Base-by-base conservation (phyloP, 148 eudicot species). In the Rhododendron simsii region DNA sequence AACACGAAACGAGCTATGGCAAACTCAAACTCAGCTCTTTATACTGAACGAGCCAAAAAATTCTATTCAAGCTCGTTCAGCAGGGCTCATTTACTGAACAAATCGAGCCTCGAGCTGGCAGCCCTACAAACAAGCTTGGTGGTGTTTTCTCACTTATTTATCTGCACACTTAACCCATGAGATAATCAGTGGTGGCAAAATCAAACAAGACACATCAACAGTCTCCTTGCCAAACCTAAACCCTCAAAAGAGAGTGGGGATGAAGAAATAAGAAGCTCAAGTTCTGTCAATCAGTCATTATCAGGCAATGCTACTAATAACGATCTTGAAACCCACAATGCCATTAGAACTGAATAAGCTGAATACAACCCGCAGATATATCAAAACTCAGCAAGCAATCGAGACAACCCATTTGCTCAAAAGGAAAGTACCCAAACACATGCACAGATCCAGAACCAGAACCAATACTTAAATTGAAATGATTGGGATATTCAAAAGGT, bases 391-490 rank as follows among this genome's bases (percentile, higher is more conserved):
- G 53, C 61, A 39, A 69, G 85, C 21, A 71, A 48, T 20, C 20
- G 45, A 71, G 14, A 44, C 15, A 18, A 44, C 11, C 50, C 44
- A 69, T 83, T 44, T 47, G 1, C 33, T 18, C 23, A 26, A 59
- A 67, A 14, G n/a, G 41, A 16, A 20, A 67, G 16, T 0, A 63
- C 33, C 21, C 75, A 9, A 82, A 41, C 26, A 12, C 11, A 47
- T 4, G 71, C 75, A 79, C 44, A 47, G 61, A 79, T 61, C 61
- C 45, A 78, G 28, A 44, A 71, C 39, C 76, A 88, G 41, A 44
- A 53, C 39, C 76, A 88, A 84, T 78, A 85, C 59, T 81, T 26
- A 67, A 67, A 63, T 10, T 18, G 37, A 39, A 4, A 28, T 71
- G 18, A 65, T 10, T 65, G 7, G 13, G 14, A 65, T 20, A 13